phyloP scores from a whole-genome alignment of 2,329 filamentous ascomycete species.

The Aspergillus aculeatinus region DNA sequence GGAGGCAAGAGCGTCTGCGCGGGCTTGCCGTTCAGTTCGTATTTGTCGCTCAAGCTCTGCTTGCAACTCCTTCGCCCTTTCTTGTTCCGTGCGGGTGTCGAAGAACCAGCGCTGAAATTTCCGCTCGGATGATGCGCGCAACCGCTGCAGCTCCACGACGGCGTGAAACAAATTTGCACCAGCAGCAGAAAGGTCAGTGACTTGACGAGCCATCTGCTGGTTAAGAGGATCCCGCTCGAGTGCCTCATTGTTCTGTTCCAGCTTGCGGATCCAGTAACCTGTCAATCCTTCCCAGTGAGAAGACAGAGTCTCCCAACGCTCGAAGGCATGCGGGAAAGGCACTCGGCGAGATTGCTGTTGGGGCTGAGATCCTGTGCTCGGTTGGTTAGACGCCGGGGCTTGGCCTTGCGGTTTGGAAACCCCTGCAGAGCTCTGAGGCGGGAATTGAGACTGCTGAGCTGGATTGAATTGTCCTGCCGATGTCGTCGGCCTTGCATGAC shows the following conservation, averaged over 20 bases:
- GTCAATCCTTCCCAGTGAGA: constrained; percentile 98
- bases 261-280: constrained; percentile 90
- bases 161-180: constrained; percentile 97
- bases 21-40: constrained; percentile 69
- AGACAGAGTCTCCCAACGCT: constrained; percentile 94
- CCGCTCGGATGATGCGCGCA: constrained; percentile 90
- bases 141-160: constrained; percentile 89
- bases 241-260: constrained; percentile 87
- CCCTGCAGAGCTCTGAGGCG: constrained; percentile 17
- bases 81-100: constrained; percentile 84
- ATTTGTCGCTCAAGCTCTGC: constrained; percentile 75
- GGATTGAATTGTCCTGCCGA: constrained; percentile 15
- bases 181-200: constrained; percentile 94
- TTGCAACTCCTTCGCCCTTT: constrained; percentile 77
- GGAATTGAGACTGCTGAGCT: constrained; percentile 20
- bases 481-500: constrained; percentile 19
- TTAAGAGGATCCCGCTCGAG: constrained; percentile 78
- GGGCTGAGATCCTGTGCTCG: constrained; percentile 26
- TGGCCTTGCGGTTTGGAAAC: constrained; percentile 27
- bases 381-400: constrained; percentile 26
- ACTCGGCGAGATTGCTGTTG: constrained; percentile 52
- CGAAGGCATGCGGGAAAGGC: constrained; percentile 92
- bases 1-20: constrained; percentile 65
- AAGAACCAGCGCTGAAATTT: constrained; percentile 99
- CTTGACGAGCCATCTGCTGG: constrained; percentile 86